These are phyloP conservation scores for Podospora appendiculata DNA, from an alignment of 495 filamentous ascomycete genomes.

Conservation along the genomic window DNA sequence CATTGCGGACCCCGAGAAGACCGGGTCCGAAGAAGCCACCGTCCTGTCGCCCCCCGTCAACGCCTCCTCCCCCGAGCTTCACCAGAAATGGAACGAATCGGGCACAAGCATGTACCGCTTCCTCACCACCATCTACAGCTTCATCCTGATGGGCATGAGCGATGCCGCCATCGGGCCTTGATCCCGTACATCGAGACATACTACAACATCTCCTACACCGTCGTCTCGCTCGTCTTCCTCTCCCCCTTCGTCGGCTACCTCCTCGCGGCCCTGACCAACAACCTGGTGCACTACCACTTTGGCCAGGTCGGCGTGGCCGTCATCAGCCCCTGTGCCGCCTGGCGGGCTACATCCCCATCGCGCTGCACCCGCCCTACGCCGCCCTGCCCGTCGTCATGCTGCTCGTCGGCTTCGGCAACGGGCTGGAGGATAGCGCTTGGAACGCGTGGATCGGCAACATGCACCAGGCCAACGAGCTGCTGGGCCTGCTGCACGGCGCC, in stretches of 20 bases:
- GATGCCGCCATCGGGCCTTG: constrained; percentile 59
- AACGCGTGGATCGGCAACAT: constrained; percentile 82
- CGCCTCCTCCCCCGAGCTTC: no score
- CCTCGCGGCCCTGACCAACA: constrained; percentile 64
- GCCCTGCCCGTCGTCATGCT: constrained; percentile 66
- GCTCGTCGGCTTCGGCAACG: constrained; percentile 64
- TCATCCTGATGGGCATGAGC: constrained; percentile 74
- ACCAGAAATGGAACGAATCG: constrained; percentile 62
- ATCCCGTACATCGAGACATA: constrained; percentile 44
- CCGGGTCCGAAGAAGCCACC: neutral
- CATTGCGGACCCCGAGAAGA: neutral
- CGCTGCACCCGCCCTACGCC: constrained; percentile 67
- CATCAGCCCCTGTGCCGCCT: constrained; percentile 58
- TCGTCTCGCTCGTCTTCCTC: constrained; percentile 77
- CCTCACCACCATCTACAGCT: constrained; percentile 60
- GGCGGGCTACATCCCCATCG: constrained; percentile 59
- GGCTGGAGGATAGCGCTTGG: constrained; percentile 63
- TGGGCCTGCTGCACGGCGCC: constrained; percentile 63
- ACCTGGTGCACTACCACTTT: constrained; percentile 44
- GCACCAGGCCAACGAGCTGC: constrained; percentile 57
- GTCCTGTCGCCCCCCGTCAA: no score
- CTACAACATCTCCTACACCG: constrained; percentile 66
- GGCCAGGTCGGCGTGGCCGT: constrained; percentile 72
- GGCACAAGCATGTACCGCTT: constrained; percentile 57
- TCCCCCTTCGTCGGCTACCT: constrained; percentile 76